Base-by-base conservation (phyloP, 2,329 filamentous ascomycete genomes). In the Phyllosticta capitalensis region DNA sequence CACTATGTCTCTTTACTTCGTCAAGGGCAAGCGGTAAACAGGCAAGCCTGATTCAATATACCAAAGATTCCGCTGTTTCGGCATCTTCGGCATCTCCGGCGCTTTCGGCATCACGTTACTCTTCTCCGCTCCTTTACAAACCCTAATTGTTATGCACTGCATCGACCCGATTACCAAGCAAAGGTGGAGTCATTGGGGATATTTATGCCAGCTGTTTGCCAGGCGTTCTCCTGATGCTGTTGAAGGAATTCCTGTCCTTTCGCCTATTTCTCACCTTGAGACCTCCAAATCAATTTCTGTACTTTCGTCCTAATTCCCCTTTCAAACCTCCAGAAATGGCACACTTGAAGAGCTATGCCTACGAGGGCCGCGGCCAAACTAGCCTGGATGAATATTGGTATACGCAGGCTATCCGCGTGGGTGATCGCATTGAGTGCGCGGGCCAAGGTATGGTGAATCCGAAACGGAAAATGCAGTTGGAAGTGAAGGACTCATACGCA, bases 361-460 rank as follows among this genome's bases (percentile, higher is more conserved):
- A 78, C 64, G 58, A 67, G 17, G 71, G 71, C 22, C 64, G 71
- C 17, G 76, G 77, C 9, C 65, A 76, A 56, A 64, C 63, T 10
- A 71, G 72, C 14, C 61, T 64, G 5, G 52, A 75, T 28, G 64
- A 65, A 0, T 72, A 71, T 50, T 54, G 63, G 30, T 74, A 72
- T 61, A 67, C 60, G 60, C 69, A 74, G 64, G 70, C 71, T 1
- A 70, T 73, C n/a, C 67, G 71, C 2, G 58, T 74, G 0, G 70
- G 70, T 17, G 65, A 73, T 58, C 61, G 66, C 7, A 71, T 74
- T 22, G 69, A 72, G 60, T 69, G 65, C 45, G 59, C 72, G 6
- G 71, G 72, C n/a, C 72, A 74, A 68, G 72, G 71, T 72, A 61
- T 52, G 14, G 30, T 26, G 1, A 12, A 33, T 51, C 30, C 38